Base-by-base conservation (phyloP, 2,329 filamentous ascomycete species). In the Stachybotrys chlorohalonatus region DNA sequence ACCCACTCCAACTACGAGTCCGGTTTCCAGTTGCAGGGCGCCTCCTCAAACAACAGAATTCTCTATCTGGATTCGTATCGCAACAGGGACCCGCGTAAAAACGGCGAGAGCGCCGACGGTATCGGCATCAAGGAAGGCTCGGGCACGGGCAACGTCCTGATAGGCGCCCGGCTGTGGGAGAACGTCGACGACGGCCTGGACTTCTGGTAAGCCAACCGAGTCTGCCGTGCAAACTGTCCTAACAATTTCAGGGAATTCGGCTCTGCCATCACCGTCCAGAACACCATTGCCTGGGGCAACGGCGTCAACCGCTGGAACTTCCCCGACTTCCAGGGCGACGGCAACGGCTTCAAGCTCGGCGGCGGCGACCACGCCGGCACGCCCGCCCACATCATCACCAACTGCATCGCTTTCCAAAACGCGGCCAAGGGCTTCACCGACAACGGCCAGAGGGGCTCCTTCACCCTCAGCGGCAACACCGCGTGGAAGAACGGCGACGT, bases 91-190 rank as follows among this genome's bases (percentile, higher is more conserved):
- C 76, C 76, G 6, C 70, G 76, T 52, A 79, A 78, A 66, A 79
- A 79, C 49, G 76, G 76, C 13, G 76, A 79, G 62, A 75, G 71
- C 46, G 76, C 76, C 9, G 76, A 79, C 53, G 76, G 76, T 1
- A 75, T 78, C 49, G 76, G 70, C 2, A 73, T 70, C 61, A 79
- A 79, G 60, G 70, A 73, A 49, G 76, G 76, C 7, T 66, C 63
- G 1, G 76, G 76, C 3, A 68, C 68, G 17, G 76, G 76, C 8
- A 79, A 79, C 52, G 58, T 73, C 1, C 58, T 78, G 7, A 69
- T 70, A 31, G 73, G 73, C 6, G 72, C 74, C 0, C 70, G 76
- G 16, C 66, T 78, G 0, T 79, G 74, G 74, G 70, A 79, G 53
- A 79, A 79, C 36, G 76, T 78, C 7, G 76, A 79, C 46, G 76